These are phyloP conservation scores for Allantophomopsis cytisporea DNA, from an alignment of 2,329 filamentous ascomycete genomes.

Conservation along the genomic window DNA sequence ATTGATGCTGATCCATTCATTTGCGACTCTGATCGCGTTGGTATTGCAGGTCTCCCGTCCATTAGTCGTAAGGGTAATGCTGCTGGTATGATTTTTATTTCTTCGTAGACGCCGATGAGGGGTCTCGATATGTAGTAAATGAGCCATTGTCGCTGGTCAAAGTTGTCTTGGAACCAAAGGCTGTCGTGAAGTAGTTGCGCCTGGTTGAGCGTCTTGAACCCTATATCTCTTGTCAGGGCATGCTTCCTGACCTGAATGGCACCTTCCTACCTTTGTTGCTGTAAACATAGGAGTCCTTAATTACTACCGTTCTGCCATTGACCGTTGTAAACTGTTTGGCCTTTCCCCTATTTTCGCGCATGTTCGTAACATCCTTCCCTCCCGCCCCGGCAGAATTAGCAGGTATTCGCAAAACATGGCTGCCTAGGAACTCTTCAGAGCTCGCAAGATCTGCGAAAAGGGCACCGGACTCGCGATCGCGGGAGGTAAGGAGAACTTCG, in stretches of 20 bases:
- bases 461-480: conserved; percentile 74
- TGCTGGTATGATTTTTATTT: conserved; percentile 58
- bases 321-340: conserved; percentile 87
- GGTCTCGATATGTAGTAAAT: conserved; percentile 92
- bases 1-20: conserved; percentile 7
- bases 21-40: conserved; percentile 5
- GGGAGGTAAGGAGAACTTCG: conserved; percentile 76
- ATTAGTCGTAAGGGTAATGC: conserved; percentile 32
- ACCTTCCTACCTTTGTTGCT: conserved; percentile 72
- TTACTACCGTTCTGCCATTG: conserved; percentile 84
- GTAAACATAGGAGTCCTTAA: conserved; percentile 87
- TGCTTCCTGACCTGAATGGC: background rate
- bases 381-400: conserved; percentile 32
- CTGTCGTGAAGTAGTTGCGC: conserved; percentile 74
- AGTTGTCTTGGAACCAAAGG: conserved; percentile 79
- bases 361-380: conserved; percentile 46
- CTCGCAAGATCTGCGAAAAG: conserved; percentile 68
- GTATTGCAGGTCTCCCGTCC: conserved; percentile 12
- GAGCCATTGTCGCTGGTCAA: conserved; percentile 87
- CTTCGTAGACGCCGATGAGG: conserved; percentile 71
- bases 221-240: conserved; percentile 28
- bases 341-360: conserved; percentile 82
- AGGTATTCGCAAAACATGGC: conserved; percentile 87
- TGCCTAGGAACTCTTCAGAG: conserved; percentile 89
- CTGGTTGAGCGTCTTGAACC: conserved; percentile 85